These are phyloP conservation scores for Combretum micranthum DNA, from an alignment of 345 rosid genomes.

Conservation along the genomic window DNA sequence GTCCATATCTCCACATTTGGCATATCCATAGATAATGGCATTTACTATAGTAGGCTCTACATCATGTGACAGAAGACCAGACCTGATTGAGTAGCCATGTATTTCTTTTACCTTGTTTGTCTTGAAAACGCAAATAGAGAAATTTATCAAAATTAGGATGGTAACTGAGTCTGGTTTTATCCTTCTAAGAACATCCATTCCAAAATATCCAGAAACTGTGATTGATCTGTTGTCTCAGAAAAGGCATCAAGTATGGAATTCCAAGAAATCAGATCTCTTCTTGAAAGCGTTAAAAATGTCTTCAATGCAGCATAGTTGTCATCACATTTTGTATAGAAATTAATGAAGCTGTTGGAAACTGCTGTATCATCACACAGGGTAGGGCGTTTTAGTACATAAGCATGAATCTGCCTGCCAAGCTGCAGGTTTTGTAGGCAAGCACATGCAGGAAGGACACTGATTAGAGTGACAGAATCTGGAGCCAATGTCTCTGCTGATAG, in stretches of 20 bases:
- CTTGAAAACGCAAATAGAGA: constrained; percentile 20
- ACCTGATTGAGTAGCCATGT: constrained; percentile 60
- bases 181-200: constrained; percentile 39
- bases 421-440: constrained; percentile 33
- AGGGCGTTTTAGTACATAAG: constrained; percentile 35
- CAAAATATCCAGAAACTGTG: constrained; percentile 37
- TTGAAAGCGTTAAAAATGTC: constrained; percentile 30
- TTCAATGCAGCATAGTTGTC: constrained; percentile 41
- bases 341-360: constrained; percentile 45
- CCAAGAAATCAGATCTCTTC: constrained; percentile 58
- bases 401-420: constrained; percentile 48
- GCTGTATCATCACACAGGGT: constrained; percentile 29
- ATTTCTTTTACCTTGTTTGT: constrained; percentile 52
- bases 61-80: constrained; percentile 30
- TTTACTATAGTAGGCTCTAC: constrained; percentile 37
- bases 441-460: constrained; percentile 68
- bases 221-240: constrained; percentile 23
- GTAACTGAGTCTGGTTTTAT: constrained; percentile 44
- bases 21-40: constrained; percentile 72
- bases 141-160: constrained; percentile 33
- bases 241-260: constrained; percentile 53
- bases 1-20: constrained; percentile 52
- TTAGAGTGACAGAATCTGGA: constrained; percentile 59
- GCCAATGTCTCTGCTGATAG: constrained; percentile 24
- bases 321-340: constrained; percentile 58